A percentile compares a stretch with the other conserved stretches of the same genome.
phyloP scores from a whole-genome alignment of 1,284 basidiomycete genomes.

The Naganishia sp. region DNA sequence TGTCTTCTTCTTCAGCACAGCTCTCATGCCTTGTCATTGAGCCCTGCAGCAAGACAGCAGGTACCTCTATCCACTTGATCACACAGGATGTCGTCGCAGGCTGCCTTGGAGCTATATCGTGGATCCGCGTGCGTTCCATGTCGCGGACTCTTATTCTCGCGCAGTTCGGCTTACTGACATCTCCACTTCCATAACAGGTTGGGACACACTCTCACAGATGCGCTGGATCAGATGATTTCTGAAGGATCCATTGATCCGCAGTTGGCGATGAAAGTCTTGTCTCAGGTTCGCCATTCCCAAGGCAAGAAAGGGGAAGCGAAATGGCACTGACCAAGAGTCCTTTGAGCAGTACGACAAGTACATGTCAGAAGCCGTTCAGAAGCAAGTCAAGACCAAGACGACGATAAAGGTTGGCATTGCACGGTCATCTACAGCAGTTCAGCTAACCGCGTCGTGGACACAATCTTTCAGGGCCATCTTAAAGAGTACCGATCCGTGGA shows the following conservation, averaged over 20 bases:
- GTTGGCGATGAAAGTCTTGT: constrained; percentile 92
- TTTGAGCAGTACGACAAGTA: constrained; percentile 83
- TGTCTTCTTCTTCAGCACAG: not conserved
- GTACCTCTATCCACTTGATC: not conserved
- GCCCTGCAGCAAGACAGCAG: not conserved
- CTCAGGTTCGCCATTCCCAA: constrained; percentile 66
- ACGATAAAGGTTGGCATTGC: constrained; percentile 69
- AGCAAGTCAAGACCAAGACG: constrained; percentile 88
- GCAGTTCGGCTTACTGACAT: not conserved
- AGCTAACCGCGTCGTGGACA: not conserved
- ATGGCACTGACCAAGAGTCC: not conserved
- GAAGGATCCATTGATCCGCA: constrained; percentile 96
- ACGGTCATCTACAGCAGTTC: not conserved
- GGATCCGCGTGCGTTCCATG: constrained; percentile 23
- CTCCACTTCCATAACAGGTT: constrained; percentile 62
- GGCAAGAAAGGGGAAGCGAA: not conserved
- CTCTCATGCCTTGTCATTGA: not conserved
- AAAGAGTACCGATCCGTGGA: constrained; percentile 92
- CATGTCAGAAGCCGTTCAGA: constrained; percentile 83
- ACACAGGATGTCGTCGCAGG: constrained; percentile 21
- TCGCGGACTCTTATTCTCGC: no score
- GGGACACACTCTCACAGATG: constrained; percentile 97
- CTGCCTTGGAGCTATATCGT: constrained; percentile 25
- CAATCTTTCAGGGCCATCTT: constrained; percentile 69
- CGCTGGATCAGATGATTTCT: constrained; percentile 96